Evolutionary conservation across 225 moss, liverwort and hornwort genomes (phyloP).

Genomic region (Climacium dendroides): DNA sequence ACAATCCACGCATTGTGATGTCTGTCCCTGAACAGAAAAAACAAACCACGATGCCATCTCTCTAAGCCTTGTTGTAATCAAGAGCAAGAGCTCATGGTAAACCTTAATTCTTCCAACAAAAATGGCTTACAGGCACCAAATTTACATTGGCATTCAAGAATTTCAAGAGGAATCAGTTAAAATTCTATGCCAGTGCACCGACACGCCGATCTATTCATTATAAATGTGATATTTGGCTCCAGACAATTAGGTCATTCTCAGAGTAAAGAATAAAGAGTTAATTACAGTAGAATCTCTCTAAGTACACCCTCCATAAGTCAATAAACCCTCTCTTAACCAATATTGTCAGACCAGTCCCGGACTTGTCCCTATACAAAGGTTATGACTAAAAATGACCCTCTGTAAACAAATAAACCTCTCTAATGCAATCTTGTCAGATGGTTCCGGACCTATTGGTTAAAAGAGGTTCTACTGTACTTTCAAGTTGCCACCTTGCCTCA

Average conservation of each 20-base stretch:
- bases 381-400: too few relatives aligned
- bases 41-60: background rate
- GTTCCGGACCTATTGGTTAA: too few relatives aligned
- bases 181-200: background rate
- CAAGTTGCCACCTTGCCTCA: conserved; percentile 1
- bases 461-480: too few relatives aligned
- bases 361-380: too few relatives aligned
- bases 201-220: background rate
- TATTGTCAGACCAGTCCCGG: too few relatives aligned
- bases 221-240: background rate
- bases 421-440: too few relatives aligned
- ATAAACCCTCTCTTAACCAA: too few relatives aligned
- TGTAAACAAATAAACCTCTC: too few relatives aligned
- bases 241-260: background rate
- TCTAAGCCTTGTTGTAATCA: background rate
- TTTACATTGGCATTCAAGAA: background rate
- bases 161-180: too few relatives aligned
- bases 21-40: background rate
- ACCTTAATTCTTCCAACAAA: background rate
- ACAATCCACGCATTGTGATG: background rate
- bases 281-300: too few relatives aligned
- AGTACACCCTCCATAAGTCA: too few relatives aligned
- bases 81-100: background rate
- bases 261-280: background rate
- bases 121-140: background rate